Evolutionary conservation across 2,329 filamentous ascomycete species (phyloP).

Genomic region (Penicillium griseofulvum): DNA sequence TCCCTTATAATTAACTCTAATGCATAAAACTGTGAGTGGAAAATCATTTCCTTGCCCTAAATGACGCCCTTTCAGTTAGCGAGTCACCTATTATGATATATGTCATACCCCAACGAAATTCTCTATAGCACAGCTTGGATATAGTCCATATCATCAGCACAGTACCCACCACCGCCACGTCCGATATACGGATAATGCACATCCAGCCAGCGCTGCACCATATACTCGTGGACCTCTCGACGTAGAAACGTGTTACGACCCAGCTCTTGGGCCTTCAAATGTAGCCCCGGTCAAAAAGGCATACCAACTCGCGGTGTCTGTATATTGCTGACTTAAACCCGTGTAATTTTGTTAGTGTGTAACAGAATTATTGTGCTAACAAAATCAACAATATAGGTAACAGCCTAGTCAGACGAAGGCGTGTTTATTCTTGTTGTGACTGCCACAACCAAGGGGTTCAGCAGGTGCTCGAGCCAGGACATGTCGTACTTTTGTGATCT

Average conservation of each 20-base stretch:
- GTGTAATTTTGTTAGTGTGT: slow-evolving; percentile 22
- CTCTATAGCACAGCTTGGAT: slow-evolving; percentile 21
- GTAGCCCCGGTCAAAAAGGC: slow-evolving; percentile 19
- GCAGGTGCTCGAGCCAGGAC: slow-evolving; percentile 25
- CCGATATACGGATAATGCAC: slow-evolving; percentile 31
- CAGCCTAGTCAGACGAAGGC: slow-evolving; percentile 9
- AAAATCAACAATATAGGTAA: slow-evolving; percentile 17
- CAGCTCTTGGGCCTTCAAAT: slow-evolving; percentile 29
- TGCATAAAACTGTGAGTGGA: not conserved
- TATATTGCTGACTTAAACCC: slow-evolving; percentile 23
- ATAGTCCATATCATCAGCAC: slow-evolving; percentile 29
- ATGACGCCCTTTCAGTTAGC: not conserved
- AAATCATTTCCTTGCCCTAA: not conserved
- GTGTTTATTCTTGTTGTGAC: slow-evolving; percentile 20
- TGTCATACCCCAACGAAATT: slow-evolving; percentile 22
- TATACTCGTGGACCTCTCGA: slow-evolving; percentile 30
- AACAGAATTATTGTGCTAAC: slow-evolving; percentile 23
- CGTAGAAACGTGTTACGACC: slow-evolving; percentile 29
- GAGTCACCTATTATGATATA: slow-evolving; percentile 19
- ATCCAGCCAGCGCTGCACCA: slow-evolving; percentile 27
- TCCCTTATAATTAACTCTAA: not conserved
- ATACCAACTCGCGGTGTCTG: slow-evolving; percentile 14
- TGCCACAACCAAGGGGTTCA: slow-evolving; percentile 18
- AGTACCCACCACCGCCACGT: slow-evolving; percentile 26
- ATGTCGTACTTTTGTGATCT: slow-evolving; percentile 28